These are phyloP conservation scores for Elsinoe arachidis DNA, from an alignment of 2,329 filamentous ascomycete species.

Conservation along the genomic window DNA sequence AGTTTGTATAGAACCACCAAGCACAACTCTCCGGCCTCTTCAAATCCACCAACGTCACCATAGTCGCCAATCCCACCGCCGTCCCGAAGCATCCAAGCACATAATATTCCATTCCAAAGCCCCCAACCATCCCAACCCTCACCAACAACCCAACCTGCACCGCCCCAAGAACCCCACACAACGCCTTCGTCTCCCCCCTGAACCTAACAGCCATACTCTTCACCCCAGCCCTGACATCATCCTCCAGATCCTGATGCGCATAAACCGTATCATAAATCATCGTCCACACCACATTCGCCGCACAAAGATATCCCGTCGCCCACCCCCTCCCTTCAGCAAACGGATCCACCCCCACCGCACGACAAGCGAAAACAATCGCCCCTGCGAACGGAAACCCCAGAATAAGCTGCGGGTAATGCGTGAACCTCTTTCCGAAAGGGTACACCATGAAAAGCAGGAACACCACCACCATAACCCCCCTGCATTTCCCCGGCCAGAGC, in stretches of 20 bases:
- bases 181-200: not conserved
- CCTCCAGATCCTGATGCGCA: constrained; percentile 29
- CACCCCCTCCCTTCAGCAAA: not conserved
- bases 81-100: not conserved
- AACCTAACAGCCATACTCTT: constrained; percentile 27
- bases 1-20: constrained; percentile 11
- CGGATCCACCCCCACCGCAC: not conserved
- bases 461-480: constrained; percentile 35
- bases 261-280: constrained; percentile 33
- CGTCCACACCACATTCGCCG: constrained; percentile 22
- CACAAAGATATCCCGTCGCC: constrained; percentile 19
- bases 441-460: constrained; percentile 36
- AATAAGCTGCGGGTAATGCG: constrained; percentile 45
- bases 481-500: constrained; percentile 37
- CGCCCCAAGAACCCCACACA: not conserved
- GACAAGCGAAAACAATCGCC: constrained; percentile 13
- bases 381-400: constrained; percentile 44
- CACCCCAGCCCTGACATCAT: constrained; percentile 31
- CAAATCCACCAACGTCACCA: constrained; percentile 4
- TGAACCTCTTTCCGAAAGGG: constrained; percentile 45
- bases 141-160: not conserved
- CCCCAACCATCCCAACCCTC: not conserved
- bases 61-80: not conserved
- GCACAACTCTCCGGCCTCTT: constrained; percentile 2
- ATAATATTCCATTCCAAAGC: not conserved